These are phyloP conservation scores for Candida krabiensis DNA, from an alignment of 805 yeast species.

Conservation along the genomic window DNA sequence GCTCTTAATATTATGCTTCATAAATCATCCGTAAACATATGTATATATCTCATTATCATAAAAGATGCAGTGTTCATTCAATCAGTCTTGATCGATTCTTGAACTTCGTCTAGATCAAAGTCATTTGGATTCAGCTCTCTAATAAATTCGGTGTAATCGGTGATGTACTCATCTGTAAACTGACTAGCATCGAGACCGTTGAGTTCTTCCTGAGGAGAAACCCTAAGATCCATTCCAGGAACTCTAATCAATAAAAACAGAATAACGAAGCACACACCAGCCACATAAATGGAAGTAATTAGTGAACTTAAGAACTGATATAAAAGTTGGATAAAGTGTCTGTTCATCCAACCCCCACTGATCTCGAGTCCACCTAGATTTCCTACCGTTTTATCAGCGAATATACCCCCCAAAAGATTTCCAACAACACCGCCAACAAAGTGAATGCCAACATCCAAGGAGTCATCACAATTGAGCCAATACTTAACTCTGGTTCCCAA, in stretches of 20 bases:
- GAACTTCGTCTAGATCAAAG: conserved; percentile 11
- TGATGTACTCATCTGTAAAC: conserved; percentile 81
- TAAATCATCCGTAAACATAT: too few relatives aligned
- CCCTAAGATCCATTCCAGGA: conserved; percentile 77
- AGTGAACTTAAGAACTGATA: conserved; percentile 53
- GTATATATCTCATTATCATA: neutral
- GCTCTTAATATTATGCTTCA: too few relatives aligned
- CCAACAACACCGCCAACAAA: conserved; percentile 90
- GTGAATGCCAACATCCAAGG: conserved; percentile 92
- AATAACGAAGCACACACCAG: conserved; percentile 63
- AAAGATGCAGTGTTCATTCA: too few relatives aligned
- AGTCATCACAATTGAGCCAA: conserved; percentile 75
- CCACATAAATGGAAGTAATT: conserved; percentile 57
- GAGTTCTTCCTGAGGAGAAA: conserved; percentile 67
- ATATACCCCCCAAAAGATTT: conserved; percentile 72
- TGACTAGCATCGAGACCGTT: conserved; percentile 88
- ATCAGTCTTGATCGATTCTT: conserved; percentile 2
- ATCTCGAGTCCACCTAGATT: conserved; percentile 70
- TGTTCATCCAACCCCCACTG: conserved; percentile 85
- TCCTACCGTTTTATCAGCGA: conserved; percentile 72
- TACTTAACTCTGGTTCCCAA: conserved; percentile 81
- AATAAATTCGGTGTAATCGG: conserved; percentile 88
- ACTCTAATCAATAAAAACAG: conserved; percentile 62
- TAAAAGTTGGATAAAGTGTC: conserved; percentile 81
- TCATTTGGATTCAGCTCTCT: conserved; percentile 56